Evolutionary conservation across 768 basidiomycete genomes (phyloP).

Genomic region (Lactarius vividus): DNA sequence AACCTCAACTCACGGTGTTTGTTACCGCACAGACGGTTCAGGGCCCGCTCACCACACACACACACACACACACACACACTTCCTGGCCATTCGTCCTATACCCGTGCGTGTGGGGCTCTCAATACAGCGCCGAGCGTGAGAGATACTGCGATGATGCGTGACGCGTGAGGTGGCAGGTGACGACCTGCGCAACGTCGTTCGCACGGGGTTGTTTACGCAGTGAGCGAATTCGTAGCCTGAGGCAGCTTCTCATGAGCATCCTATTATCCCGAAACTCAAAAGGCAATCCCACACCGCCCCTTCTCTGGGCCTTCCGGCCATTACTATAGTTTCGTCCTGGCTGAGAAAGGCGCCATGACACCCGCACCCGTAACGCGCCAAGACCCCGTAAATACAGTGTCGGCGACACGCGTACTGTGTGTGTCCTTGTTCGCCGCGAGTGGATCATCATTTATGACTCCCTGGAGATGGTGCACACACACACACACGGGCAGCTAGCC

Average conservation of each 20-base stretch:
- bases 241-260: neutral
- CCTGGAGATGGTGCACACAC: neutral
- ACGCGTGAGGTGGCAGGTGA: neutral
- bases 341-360: neutral
- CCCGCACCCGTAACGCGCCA: neutral
- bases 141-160: neutral
- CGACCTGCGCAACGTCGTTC: neutral
- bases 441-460: neutral
- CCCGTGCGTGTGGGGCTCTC: neutral
- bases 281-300: neutral
- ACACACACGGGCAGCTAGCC: neutral
- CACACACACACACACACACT: too few relatives aligned
- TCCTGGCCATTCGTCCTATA: neutral
- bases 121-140: neutral
- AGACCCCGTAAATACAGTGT: neutral
- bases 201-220: neutral
- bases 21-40: neutral
- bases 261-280: neutral
- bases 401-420: neutral
- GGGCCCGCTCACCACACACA: neutral
- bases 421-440: neutral
- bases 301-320: neutral
- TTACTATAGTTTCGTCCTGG: neutral
- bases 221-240: neutral
- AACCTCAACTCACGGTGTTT: neutral